Evolutionary conservation across 805 yeast genomes (phyloP), one percentile per base, ranked within the genome.

Genomic region (Monosporozyma aerobia): DNA sequence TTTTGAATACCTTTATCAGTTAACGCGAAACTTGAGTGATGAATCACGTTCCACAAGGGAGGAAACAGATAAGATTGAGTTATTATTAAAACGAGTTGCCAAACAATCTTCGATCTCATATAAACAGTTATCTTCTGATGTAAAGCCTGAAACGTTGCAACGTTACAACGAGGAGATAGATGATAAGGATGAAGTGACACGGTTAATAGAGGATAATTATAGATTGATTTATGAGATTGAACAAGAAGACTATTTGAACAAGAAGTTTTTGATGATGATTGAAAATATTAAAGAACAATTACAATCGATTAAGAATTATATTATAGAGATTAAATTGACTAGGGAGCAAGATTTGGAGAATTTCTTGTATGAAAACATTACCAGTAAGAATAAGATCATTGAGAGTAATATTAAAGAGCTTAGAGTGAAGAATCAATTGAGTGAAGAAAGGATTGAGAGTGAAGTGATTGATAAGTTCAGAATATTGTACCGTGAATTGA

Each of bases 281-380:
- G 58, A 57, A 49, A 63, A 60, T 51, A 59, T 67, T 23, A 58
- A 58, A 23, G 69, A 65, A 23, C 66, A 65, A 48, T 44, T 67
- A 5, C 51, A 51, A 39, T 64, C 68, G 1, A 62, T 67, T 9
- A 61, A 62, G 49, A 61, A 62, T 41, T 67, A 63, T 51, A 56
- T 65, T 3, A 58, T 60, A 13, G 69, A 67, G 49, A 62, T 62
- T 33, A 62, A 60, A 39, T 47, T 60, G 29, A 57, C 62, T 29
- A 60, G 64, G 33, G 52, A 51, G 5, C 59, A 58, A 23, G 59
- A 56, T 41, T 53, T 57, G 10, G 57, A 57, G 13, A 58, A 54
- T 35, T 63, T 61, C 39, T 44, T 61, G 7, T 56, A 57, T 40
- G 62, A 59, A 29, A 61, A 54, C 22, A 53, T 66, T 40, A 56